These are phyloP conservation scores for Glycine latifolia DNA, from an alignment of 306 rosid species.

Conservation along the genomic window DNA sequence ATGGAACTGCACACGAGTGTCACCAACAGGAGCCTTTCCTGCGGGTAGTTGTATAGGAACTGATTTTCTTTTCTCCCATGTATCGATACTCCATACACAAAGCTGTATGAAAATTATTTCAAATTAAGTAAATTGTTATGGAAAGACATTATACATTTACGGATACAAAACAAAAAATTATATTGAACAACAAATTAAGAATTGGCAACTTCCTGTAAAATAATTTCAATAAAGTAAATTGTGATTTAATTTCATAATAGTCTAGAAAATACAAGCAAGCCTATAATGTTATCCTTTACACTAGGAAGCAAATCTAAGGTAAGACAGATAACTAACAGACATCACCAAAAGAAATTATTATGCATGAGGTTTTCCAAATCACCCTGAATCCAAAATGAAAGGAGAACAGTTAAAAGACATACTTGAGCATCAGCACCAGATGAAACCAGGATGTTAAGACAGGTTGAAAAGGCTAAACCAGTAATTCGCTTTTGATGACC, in stretches of 20 bases:
- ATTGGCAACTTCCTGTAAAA: constrained; percentile 29
- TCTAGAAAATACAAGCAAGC: constrained; percentile 23
- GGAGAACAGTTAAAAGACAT: constrained; percentile 43
- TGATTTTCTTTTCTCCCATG: constrained; percentile 87
- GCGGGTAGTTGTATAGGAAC: constrained; percentile 63
- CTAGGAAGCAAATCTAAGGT: constrained; percentile 19
- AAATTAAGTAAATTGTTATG: constrained; percentile 5
- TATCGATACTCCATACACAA: constrained; percentile 79
- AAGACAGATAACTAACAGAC: constrained; percentile 15
- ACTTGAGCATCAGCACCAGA: constrained; percentile 93
- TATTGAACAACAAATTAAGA: constrained; percentile 4
- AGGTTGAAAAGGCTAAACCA: constrained; percentile 85
- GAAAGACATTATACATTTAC: constrained; percentile 10
- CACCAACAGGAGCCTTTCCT: constrained; percentile 73
- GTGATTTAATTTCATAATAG: not conserved
- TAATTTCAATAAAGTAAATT: constrained; percentile 16
- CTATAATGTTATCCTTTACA: constrained; percentile 3
- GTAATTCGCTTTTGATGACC: constrained; percentile 83
- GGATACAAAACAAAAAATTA: constrained; percentile 12
- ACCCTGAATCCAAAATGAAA: constrained; percentile 37
- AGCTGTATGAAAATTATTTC: constrained; percentile 58
- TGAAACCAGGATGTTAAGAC: constrained; percentile 78
- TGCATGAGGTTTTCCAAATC: constrained; percentile 16
- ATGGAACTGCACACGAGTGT: constrained; percentile 80
- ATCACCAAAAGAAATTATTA: constrained; percentile 35